phyloP scores from a whole-genome alignment of 2,329 filamentous ascomycete species.

The Acrodontium crateriforme region DNA sequence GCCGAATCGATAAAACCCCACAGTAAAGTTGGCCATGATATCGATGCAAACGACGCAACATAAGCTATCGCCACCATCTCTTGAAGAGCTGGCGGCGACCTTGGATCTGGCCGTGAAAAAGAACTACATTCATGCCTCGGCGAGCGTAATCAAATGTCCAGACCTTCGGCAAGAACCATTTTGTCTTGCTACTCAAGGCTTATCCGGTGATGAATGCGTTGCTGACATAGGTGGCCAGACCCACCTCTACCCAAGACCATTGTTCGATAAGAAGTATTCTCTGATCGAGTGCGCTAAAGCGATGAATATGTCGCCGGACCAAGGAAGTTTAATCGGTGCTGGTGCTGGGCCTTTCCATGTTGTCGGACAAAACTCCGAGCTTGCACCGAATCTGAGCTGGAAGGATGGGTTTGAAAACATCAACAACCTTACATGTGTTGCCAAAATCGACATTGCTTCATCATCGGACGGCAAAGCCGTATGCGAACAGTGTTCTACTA shows the following conservation, averaged over 20 bases:
- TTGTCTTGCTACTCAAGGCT: constrained; percentile 14
- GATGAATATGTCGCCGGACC: constrained; percentile 12
- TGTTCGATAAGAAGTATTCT: constrained; percentile 17
- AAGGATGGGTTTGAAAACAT: constrained; percentile 9
- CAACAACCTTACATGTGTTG: constrained; percentile 16
- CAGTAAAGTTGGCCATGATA: too few species aligned
- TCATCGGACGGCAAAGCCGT: constrained; percentile 24
- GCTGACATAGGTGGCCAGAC: constrained; percentile 20
- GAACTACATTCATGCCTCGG: constrained; percentile 12
- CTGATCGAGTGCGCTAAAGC: constrained; percentile 12
- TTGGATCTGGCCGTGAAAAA: constrained; percentile 11
- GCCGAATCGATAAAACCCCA: too few species aligned
- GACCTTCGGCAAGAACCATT: constrained; percentile 15
- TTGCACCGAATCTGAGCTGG: constrained; percentile 18
- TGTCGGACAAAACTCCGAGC: constrained; percentile 16
- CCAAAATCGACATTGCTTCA: constrained; percentile 29
- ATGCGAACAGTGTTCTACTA: constrained; percentile 11
- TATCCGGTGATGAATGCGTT: constrained; percentile 15
- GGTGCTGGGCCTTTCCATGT: constrained; percentile 18
- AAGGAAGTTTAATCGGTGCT: constrained; percentile 16
- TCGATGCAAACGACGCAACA: constrained; percentile 13
- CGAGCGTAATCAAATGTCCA: constrained; percentile 13
- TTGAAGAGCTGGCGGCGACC: constrained; percentile 12
- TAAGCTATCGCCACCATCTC: constrained; percentile 11
- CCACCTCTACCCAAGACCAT: constrained; percentile 17